phyloP scores from a whole-genome alignment of 768 basidiomycete species.

The Tephrocybe sp. region DNA sequence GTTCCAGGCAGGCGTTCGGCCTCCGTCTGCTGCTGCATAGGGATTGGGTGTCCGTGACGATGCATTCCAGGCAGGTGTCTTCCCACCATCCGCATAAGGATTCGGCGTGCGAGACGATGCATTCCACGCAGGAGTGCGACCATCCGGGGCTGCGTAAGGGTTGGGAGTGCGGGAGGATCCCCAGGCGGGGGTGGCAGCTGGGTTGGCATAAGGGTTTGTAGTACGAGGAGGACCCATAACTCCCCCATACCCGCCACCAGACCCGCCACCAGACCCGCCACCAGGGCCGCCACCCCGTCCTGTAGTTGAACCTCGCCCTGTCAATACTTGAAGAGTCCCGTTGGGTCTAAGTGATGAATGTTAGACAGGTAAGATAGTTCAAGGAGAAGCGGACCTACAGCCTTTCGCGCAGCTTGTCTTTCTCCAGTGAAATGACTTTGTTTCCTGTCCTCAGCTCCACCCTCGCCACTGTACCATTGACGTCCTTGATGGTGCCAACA shows the following conservation, averaged over 20 bases:
- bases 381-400: constrained; percentile 46
- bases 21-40: constrained; percentile 55
- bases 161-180: constrained; percentile 62
- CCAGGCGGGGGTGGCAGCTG: constrained; percentile 22
- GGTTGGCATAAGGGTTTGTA: constrained; percentile 35
- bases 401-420: constrained; percentile 71
- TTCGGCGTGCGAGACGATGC: constrained; percentile 66
- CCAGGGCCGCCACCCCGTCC: constrained; percentile 10
- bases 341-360: constrained; percentile 42
- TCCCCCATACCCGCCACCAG: constrained; percentile 1
- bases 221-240: constrained; percentile 23
- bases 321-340: constrained; percentile 56
- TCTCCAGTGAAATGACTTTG: constrained; percentile 85
- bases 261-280: constrained; percentile 21
- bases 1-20: constrained; percentile 71
- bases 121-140: constrained; percentile 58
- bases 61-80: constrained; percentile 65
- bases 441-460: constrained; percentile 91
- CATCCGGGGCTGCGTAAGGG: constrained; percentile 53
- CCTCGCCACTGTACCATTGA: constrained; percentile 81
- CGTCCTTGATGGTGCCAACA: constrained; percentile 91
- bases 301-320: constrained; percentile 21
- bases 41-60: constrained; percentile 73
- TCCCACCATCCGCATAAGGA: constrained; percentile 62
- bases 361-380: not conserved